phyloP scores from a whole-genome alignment of 1,284 basidiomycete genomes.

The Cryptococcus sp. region DNA sequence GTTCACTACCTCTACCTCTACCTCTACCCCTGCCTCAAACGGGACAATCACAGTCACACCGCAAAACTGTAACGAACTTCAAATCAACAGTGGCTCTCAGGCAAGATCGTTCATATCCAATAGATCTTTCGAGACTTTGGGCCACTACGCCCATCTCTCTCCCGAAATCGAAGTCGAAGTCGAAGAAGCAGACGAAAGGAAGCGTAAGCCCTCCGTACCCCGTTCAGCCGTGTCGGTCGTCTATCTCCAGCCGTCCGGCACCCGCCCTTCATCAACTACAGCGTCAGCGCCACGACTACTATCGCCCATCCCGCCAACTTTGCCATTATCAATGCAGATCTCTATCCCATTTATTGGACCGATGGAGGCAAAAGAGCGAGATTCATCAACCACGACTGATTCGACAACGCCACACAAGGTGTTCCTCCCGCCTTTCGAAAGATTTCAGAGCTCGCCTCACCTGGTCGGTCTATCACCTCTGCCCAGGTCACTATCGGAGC shows the following conservation, averaged over 20 bases:
- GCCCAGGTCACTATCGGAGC: too few relatives aligned
- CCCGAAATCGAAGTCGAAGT: neutral
- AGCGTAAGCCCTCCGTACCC: neutral
- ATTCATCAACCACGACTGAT: neutral
- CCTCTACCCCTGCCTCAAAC: too few relatives aligned
- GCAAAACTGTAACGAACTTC: too few relatives aligned
- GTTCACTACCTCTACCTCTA: too few relatives aligned
- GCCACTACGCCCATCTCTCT: neutral
- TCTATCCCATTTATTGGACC: too few relatives aligned
- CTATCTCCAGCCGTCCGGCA: neutral
- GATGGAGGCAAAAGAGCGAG: too few relatives aligned
- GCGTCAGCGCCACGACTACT: too few relatives aligned
- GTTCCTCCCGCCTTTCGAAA: constrained; percentile 11
- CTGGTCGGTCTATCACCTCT: neutral
- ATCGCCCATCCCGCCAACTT: constrained; percentile 1
- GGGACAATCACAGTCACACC: too few relatives aligned
- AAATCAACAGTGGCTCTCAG: too few relatives aligned
- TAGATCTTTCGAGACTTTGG: neutral
- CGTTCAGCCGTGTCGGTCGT: neutral
- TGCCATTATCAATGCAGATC: neutral
- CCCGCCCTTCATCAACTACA: too few relatives aligned
- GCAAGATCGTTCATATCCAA: too few relatives aligned
- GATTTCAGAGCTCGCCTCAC: constrained; percentile 12
- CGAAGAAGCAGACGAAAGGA: neutral
- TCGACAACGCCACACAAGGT: constrained; percentile 1